Evolutionary conservation across 2,329 filamentous ascomycete genomes (phyloP).

Genomic region (Monilinia laxa): DNA sequence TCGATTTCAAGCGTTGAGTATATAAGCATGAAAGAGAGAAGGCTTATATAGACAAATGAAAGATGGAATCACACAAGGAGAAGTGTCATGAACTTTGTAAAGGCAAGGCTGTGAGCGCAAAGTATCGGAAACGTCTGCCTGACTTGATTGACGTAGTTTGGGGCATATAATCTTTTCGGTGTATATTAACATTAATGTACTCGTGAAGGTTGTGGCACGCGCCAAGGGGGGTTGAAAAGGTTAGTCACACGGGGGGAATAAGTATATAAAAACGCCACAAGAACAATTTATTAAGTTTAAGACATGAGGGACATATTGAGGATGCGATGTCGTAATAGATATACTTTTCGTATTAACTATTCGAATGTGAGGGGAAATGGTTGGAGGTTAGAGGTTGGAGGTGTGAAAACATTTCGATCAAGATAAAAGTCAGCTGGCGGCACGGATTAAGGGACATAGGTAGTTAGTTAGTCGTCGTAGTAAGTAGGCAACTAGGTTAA

Average conservation of each 20-base stretch:
- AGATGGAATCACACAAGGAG: neutral
- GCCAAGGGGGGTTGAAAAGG: conserved; percentile 26
- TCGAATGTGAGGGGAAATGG: neutral
- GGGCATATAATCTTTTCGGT: conserved; percentile 16
- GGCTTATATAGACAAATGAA: conserved; percentile 20
- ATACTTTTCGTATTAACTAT: neutral
- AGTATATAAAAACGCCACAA: conserved; percentile 26
- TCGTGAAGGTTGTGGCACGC: conserved; percentile 32
- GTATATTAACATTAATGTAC: conserved; percentile 18
- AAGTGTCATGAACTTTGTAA: conserved; percentile 18
- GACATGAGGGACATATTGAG: conserved; percentile 18
- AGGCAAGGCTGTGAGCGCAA: conserved; percentile 4
- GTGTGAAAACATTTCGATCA: conserved; percentile 12
- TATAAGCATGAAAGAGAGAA: conserved; percentile 20
- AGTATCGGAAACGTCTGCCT: conserved; percentile 18
- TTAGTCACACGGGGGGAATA: conserved; percentile 35
- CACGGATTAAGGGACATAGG: neutral
- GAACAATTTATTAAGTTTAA: conserved; percentile 5
- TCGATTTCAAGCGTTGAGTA: conserved; percentile 12
- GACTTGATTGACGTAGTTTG: conserved; percentile 6
- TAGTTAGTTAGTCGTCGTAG: too few species aligned
- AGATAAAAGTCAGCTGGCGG: conserved; percentile 8
- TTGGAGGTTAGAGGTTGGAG: neutral
- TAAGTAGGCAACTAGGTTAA: neutral
- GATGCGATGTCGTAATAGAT: conserved; percentile 11